phyloP scores from a whole-genome alignment of 2,329 filamentous ascomycete genomes.

The Nannizzia gypsea region DNA sequence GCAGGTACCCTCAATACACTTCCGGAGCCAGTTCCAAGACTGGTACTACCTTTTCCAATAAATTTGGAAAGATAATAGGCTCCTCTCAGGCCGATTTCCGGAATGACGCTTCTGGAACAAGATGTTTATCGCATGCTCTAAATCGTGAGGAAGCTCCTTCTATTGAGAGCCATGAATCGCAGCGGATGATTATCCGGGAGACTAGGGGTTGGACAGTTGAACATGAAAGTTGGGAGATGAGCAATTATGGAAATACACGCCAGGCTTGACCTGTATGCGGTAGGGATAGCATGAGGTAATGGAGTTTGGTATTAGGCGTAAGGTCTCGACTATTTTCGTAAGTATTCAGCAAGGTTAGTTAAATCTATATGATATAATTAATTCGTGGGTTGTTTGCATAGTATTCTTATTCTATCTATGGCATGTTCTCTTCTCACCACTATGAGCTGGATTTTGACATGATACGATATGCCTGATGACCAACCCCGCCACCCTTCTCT shows the following conservation, averaged over 20 bases:
- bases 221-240: slow-evolving; percentile 10
- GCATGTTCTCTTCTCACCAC: background rate
- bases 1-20: slow-evolving; percentile 5
- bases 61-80: background rate
- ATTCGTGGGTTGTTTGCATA: too few species aligned
- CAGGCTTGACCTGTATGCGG: background rate
- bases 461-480: background rate
- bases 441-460: background rate
- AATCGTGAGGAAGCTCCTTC: background rate
- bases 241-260: background rate
- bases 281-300: background rate
- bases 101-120: background rate
- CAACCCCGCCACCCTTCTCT: background rate
- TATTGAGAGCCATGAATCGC: slow-evolving; percentile 11
- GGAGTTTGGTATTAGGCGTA: background rate
- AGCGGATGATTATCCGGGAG: slow-evolving; percentile 16
- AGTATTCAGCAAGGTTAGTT: background rate
- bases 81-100: background rate
- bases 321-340: background rate
- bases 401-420: background rate
- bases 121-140: background rate
- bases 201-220: slow-evolving; percentile 15
- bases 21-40: background rate
- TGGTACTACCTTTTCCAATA: background rate
- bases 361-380: background rate